Conservation (phyloP, 768 basidiomycete species). For the Strobilomyces confusus region DNA sequence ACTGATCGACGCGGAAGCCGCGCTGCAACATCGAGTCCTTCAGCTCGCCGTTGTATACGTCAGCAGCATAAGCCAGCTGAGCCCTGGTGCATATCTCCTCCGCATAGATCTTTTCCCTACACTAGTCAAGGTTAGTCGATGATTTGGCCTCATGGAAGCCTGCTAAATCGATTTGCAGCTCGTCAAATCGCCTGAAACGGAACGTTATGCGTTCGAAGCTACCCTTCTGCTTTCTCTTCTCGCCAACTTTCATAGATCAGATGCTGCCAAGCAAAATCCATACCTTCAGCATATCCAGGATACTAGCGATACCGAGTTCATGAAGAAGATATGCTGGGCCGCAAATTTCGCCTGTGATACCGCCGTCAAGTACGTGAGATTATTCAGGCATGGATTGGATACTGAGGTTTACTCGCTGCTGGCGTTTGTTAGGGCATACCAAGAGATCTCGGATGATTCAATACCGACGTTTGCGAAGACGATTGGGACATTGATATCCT, state of each 20-base stretch:
- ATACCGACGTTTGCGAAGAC: conserved; percentile 47
- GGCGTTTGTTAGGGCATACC: conserved; percentile 45
- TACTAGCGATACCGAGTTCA: conserved; percentile 44
- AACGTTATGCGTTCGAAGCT: conserved; percentile 57
- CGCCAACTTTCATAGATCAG: conserved; percentile 69
- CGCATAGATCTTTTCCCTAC: conserved; percentile 58
- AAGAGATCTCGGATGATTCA: conserved; percentile 50
- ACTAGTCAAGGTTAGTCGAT: conserved; percentile 41
- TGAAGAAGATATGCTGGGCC: conserved; percentile 58
- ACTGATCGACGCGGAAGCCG: conserved; percentile 31
- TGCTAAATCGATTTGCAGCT: conserved; percentile 35
- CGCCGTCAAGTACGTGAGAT: conserved; percentile 42
- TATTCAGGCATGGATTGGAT: background rate
- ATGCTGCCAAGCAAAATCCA: conserved; percentile 64
- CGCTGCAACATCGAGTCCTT: conserved; percentile 48
- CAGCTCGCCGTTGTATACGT: conserved; percentile 57
- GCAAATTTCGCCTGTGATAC: conserved; percentile 48
- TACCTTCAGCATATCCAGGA: conserved; percentile 53
- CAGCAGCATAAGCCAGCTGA: conserved; percentile 58
- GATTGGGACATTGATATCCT: conserved; percentile 48
- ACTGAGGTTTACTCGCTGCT: background rate
- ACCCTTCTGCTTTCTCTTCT: conserved; percentile 57
- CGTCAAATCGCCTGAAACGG: conserved; percentile 51
- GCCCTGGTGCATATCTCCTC: conserved; percentile 69
- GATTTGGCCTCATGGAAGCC: background rate